Evolutionary conservation across 2,329 filamentous ascomycete species (phyloP).

Genomic region (Emergomyces orientalis): DNA sequence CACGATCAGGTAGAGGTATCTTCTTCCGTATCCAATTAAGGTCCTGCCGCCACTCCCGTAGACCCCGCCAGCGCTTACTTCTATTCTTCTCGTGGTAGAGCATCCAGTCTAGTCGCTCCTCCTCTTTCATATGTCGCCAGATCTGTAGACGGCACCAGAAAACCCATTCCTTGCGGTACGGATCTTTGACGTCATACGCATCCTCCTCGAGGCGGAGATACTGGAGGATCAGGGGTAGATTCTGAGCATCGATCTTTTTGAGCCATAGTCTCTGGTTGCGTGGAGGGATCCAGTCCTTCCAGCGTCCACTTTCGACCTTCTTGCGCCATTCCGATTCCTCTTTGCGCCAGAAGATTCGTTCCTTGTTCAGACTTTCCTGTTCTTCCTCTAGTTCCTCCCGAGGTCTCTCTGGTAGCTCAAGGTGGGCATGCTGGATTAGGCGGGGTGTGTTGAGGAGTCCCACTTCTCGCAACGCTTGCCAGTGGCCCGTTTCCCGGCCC

Average conservation of each 20-base stretch:
- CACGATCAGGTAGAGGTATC: background rate
- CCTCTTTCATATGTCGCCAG: background rate
- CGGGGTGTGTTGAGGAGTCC: background rate
- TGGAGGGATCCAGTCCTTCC: conserved; percentile 3
- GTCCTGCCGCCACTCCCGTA: conserved; percentile 3
- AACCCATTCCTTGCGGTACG: conserved; percentile 4
- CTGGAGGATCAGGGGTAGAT: background rate
- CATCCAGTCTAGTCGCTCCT: background rate
- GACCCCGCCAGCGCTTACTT: conserved; percentile 3
- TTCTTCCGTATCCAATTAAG: conserved; percentile 2
- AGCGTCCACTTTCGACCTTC: background rate
- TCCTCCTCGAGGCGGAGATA: conserved; percentile 5
- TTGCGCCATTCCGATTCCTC: conserved; percentile 3
- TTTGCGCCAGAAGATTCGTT: conserved; percentile 5
- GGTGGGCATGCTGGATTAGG: conserved; percentile 1
- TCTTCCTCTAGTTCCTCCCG: background rate
- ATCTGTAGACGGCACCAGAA: conserved; percentile 6
- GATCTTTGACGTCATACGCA: background rate
- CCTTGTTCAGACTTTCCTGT: background rate
- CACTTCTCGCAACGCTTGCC: conserved; percentile 1
- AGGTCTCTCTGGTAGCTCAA: conserved; percentile 1
- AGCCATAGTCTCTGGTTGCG: background rate
- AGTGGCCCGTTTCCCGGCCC: background rate
- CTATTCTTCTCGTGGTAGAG: conserved; percentile 5
- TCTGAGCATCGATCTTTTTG: background rate